These are phyloP conservation scores for Coniochaeta sp. DNA, from an alignment of 2,329 filamentous ascomycete genomes.

Conservation along the genomic window DNA sequence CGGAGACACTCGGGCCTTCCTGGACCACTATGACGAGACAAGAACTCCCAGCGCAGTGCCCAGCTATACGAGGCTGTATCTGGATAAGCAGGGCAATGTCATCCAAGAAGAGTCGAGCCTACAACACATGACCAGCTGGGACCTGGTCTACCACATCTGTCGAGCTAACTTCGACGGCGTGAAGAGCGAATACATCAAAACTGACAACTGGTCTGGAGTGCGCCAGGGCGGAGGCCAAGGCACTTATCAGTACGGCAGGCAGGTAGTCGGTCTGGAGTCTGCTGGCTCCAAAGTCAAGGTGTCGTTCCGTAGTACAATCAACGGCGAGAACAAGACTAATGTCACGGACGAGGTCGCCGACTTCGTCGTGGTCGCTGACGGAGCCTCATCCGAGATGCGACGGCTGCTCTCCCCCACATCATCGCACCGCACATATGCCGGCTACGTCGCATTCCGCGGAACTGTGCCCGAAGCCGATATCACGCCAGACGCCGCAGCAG, in stretches of 20 bases:
- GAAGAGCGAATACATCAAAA: not conserved
- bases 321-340: not conserved
- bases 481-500: not conserved
- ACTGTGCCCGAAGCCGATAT: not conserved
- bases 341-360: not conserved
- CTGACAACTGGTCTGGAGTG: not conserved
- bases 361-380: slow-evolving; percentile 1
- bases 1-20: slow-evolving; percentile 31
- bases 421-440: not conserved
- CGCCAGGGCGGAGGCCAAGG: not conserved
- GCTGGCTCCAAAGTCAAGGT: not conserved
- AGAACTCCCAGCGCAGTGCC: slow-evolving; percentile 22
- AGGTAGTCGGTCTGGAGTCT: not conserved
- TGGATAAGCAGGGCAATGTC: slow-evolving; percentile 14
- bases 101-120: not conserved
- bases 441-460: not conserved
- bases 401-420: not conserved
- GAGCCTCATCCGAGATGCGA: not conserved
- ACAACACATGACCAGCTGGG: slow-evolving; percentile 4
- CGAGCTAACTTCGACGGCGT: slow-evolving; percentile 3
- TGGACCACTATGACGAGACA: slow-evolving; percentile 30
- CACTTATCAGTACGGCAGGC: not conserved
- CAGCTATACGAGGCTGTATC: slow-evolving; percentile 23
- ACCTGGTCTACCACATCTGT: slow-evolving; percentile 2
- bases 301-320: not conserved